Evolutionary conservation across 1,284 basidiomycete genomes (phyloP), one percentile per base, ranked within the genome.

Genomic region (Heliocybe sulcata): DNA sequence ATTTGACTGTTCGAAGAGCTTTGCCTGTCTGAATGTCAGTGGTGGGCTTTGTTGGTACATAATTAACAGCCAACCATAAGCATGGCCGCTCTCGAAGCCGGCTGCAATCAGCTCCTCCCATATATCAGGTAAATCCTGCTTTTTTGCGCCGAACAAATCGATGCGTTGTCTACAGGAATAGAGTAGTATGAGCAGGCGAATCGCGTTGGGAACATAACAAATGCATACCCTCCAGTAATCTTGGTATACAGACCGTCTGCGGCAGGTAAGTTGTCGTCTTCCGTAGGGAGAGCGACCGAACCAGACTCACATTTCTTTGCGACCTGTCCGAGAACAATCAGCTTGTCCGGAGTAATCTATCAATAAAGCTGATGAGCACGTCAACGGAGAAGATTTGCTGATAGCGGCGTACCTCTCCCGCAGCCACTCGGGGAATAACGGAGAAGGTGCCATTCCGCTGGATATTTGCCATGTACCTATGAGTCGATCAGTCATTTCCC

Each of bases 31-130:
- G 16, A 27, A 49, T 1, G 23, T 54, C 10, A 53, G 27, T 51
- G 19, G 19, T 26, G 27, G 16, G 45, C 20, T 45, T 20, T 48
- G 51, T 27, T 9, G 55, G 8, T n/a, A 20, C 47, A 22, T 20
- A 16, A 25, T 6, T 4, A 22, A 14, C 64, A 58, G 69, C 63
- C 82, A 81, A 58, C 86, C 88, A 66, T 90, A 91, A 0, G 83
- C 88, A 62, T 90, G 87, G 2, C 88, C 88, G 31, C 83, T 85
- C 67, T 90, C 85, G 61, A 90, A 87, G 12, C 87, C 87, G 2
- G 82, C 85, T 11, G 74, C 70, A 56, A 81, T 75, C 1, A 90
- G 76, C 60, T 81, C 79, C 58, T 82, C 81, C 88, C 88, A 91
- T 38, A 91, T 90, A 16, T 77, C 77, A 0, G 87, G 88, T n/a